phyloP scores from a whole-genome alignment of 768 basidiomycete species.

The Rhodotorula babjevae region DNA sequence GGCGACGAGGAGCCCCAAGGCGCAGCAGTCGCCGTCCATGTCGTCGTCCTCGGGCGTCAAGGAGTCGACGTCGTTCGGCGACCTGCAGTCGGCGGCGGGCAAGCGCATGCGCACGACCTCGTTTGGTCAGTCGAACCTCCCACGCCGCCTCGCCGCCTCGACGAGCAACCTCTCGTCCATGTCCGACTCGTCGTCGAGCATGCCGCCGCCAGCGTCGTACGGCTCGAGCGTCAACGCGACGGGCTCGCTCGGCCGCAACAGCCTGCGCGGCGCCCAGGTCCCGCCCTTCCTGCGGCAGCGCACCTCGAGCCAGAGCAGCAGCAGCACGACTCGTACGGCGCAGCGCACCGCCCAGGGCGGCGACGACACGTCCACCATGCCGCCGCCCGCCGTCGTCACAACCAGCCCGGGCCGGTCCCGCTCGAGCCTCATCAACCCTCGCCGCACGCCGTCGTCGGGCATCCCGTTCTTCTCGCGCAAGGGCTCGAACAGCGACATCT shows the following conservation, averaged over 20 bases:
- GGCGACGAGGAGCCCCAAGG: conserved; percentile 34
- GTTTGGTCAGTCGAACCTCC: conserved; percentile 8
- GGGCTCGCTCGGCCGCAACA: conserved; percentile 28
- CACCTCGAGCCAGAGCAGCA: conserved; percentile 33
- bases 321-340: conserved; percentile 18
- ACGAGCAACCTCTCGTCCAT: conserved; percentile 35
- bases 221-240: conserved; percentile 15
- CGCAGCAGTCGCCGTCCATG: not conserved
- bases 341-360: conserved; percentile 47
- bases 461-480: conserved; percentile 92
- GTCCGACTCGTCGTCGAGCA: not conserved
- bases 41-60: conserved; percentile 12
- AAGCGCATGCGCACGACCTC: conserved; percentile 10
- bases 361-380: not conserved
- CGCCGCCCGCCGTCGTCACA: conserved; percentile 25
- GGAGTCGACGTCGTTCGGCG: conserved; percentile 33
- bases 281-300: conserved; percentile 56
- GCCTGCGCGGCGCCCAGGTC: conserved; percentile 46
- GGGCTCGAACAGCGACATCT: conserved; percentile 55
- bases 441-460: conserved; percentile 83
- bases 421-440: conserved; percentile 51
- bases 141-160: conserved; percentile 31
- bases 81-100: conserved; percentile 18
- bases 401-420: conserved; percentile 34
- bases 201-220: not conserved